These are phyloP conservation scores for Artemisia annua DNA, from an alignment of 129 eudicot genomes.

Conservation along the genomic window DNA sequence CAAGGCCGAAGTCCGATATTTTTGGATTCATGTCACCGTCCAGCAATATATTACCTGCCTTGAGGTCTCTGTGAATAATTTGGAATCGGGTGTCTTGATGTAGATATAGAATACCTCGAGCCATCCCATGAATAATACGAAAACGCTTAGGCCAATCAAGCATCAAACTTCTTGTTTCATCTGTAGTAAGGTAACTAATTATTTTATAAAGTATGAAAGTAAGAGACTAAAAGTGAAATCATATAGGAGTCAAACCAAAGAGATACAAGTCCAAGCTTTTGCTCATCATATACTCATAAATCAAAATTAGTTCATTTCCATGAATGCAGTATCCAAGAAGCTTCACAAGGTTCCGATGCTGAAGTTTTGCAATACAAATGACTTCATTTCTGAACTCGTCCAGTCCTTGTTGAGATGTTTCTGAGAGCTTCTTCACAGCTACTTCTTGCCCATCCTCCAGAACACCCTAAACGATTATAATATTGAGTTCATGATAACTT, in stretches of 20 bases:
- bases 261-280: conserved; percentile 26
- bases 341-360: conserved; percentile 43
- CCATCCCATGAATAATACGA: conserved; percentile 17
- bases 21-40: conserved; percentile 28
- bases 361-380: conserved; percentile 31
- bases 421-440: conserved; percentile 28
- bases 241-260: conserved; percentile 19
- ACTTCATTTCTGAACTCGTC: conserved; percentile 30
- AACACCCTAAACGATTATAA: conserved; percentile 13
- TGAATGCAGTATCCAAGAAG: conserved; percentile 42
- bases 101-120: conserved; percentile 28
- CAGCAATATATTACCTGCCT: conserved; percentile 23
- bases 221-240: not conserved
- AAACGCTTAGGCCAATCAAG: conserved; percentile 29
- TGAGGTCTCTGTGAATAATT: conserved; percentile 29
- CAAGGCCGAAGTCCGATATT: conserved; percentile 32
- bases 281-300: conserved; percentile 32
- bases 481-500: not conserved
- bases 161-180: conserved; percentile 16
- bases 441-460: conserved; percentile 16
- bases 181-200: conserved; percentile 5
- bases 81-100: conserved; percentile 33
- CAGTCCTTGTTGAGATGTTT: conserved; percentile 23
- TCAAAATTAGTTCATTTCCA: conserved; percentile 27
- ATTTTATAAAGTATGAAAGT: not conserved